Evolutionary conservation across 140 eudicot genomes (phyloP).

Genomic region (Oenanthe javanica): DNA sequence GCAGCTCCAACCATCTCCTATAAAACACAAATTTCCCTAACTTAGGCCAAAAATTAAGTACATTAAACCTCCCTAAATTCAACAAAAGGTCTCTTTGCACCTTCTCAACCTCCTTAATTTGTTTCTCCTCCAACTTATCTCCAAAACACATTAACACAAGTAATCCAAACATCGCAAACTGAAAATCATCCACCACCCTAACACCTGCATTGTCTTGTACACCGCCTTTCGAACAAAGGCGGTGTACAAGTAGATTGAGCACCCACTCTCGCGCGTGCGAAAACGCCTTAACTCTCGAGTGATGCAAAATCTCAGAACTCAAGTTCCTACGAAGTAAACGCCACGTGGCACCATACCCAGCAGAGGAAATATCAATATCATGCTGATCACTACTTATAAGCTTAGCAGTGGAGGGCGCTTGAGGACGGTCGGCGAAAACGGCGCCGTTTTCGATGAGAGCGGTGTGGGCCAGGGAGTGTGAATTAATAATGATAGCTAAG

Average conservation of each 20-base stretch:
- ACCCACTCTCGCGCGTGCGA: constrained; percentile 43
- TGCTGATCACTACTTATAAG: constrained; percentile 13
- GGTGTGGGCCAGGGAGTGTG: constrained; percentile 22
- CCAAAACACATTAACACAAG: constrained; percentile 43
- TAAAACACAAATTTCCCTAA: constrained; percentile 41
- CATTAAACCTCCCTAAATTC: constrained; percentile 19
- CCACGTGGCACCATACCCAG: constrained; percentile 33
- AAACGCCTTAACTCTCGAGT: constrained; percentile 30
- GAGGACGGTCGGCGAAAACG: constrained; percentile 37
- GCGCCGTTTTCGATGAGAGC: constrained; percentile 26
- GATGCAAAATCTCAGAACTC: constrained; percentile 35
- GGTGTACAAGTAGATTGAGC: constrained; percentile 15
- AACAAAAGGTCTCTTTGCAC: constrained; percentile 11
- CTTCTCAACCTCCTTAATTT: constrained; percentile 24
- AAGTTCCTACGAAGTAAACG: constrained; percentile 46
- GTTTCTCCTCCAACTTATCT: constrained; percentile 27
- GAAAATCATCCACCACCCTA: constrained; percentile 31
- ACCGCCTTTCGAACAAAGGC: constrained; percentile 3
- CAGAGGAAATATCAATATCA: constrained; percentile 24
- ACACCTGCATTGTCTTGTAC: background rate
- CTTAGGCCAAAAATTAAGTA: constrained; percentile 26
- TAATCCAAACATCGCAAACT: constrained; percentile 34
- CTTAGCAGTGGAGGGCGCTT: background rate
- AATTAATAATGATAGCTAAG: constrained; percentile 18
- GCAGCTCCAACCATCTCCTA: constrained; percentile 35